Conservation (phyloP, 495 filamentous ascomycete genomes). For the Mytilinidion resinicola region DNA sequence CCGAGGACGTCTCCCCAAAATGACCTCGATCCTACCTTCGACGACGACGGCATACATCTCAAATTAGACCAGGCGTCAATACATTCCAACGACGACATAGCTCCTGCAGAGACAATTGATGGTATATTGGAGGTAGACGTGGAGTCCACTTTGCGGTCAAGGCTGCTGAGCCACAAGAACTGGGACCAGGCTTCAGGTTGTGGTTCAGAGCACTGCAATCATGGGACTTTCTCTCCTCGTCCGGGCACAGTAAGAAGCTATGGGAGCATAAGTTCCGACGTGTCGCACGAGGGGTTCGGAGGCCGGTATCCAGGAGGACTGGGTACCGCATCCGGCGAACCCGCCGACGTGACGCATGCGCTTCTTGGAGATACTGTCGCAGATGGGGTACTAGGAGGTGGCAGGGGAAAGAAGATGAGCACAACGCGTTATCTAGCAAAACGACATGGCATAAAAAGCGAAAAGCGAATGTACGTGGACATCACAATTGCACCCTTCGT, state of each 20-base stretch:
- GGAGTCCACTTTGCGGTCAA: conserved; percentile 16
- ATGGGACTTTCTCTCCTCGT: conserved; percentile 76
- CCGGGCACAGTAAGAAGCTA: conserved; percentile 45
- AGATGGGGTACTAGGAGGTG: conserved; percentile 37
- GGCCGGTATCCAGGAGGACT: conserved; percentile 23
- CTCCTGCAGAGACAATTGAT: background rate
- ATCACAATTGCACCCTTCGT: too few species aligned
- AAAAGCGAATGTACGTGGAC: conserved; percentile 48
- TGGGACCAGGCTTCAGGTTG: conserved; percentile 36
- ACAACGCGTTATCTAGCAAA: conserved; percentile 58
- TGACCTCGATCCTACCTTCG: conserved; percentile 16
- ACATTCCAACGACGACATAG: conserved; percentile 16
- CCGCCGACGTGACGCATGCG: conserved; percentile 23
- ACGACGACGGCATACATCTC: conserved; percentile 26
- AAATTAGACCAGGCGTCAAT: conserved; percentile 12
- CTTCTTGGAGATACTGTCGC: conserved; percentile 37
- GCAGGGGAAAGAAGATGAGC: conserved; percentile 52
- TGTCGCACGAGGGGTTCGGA: conserved; percentile 28
- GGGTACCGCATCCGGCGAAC: conserved; percentile 4
- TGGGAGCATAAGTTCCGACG: conserved; percentile 37
- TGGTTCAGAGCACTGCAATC: conserved; percentile 49
- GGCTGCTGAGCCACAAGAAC: conserved; percentile 26
- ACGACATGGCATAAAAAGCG: conserved; percentile 53
- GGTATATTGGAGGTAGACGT: conserved; percentile 13
- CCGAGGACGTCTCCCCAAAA: too few species aligned